Conservation (phyloP, 2,329 filamentous ascomycete species). For the Penicillium sp. region DNA sequence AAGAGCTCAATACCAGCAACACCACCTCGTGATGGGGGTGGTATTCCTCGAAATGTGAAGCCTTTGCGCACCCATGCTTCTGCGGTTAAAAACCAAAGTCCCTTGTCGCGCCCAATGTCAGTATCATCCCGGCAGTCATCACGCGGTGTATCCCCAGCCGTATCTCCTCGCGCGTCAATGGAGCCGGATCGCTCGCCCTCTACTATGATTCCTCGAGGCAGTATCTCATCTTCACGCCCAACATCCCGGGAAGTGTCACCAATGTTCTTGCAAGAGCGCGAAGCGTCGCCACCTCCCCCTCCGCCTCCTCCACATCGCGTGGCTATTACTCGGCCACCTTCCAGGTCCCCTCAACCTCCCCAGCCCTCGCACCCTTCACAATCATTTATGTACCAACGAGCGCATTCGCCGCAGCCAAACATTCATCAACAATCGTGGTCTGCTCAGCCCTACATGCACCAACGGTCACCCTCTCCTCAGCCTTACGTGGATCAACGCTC, state of each 20-base stretch:
- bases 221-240: constrained; percentile 23
- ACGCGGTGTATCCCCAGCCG: constrained; percentile 24
- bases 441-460: not conserved
- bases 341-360: constrained; percentile 12
- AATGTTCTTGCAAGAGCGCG: constrained; percentile 48
- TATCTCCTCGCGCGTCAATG: constrained; percentile 26
- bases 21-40: constrained; percentile 33
- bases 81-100: constrained; percentile 39
- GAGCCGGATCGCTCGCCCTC: constrained; percentile 21
- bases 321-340: constrained; percentile 45
- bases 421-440: constrained; percentile 10
- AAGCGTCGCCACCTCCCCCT: constrained; percentile 76
- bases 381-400: not conserved
- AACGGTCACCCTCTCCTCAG: not conserved
- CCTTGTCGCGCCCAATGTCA: constrained; percentile 34
- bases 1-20: constrained; percentile 37
- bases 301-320: constrained; percentile 76
- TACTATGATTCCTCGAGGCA: constrained; percentile 14
- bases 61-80: constrained; percentile 39
- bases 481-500: not conserved
- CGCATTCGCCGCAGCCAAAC: constrained; percentile 15
- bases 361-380: not conserved
- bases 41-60: constrained; percentile 31
- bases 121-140: constrained; percentile 30
- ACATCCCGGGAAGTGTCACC: constrained; percentile 26